A percentile compares a stretch with the other conserved stretches of the same genome.
phyloP scores from a whole-genome alignment of 2,329 filamentous ascomycete genomes.

The Xylaria sp. region DNA sequence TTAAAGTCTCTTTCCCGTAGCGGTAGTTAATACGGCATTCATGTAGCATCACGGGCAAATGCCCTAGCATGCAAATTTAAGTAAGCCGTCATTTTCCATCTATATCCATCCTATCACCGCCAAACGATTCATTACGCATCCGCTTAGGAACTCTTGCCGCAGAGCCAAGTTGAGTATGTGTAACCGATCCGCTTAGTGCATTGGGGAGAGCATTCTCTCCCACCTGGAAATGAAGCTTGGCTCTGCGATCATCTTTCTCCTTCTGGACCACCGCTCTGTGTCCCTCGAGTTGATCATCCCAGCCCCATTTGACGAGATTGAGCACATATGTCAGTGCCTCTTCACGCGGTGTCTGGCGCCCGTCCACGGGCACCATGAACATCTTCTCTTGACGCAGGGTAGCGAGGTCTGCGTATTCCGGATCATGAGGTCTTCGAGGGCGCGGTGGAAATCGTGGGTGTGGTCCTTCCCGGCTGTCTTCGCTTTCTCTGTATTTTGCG shows the following conservation, averaged over 20 bases:
- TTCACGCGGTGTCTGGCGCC: conserved; percentile 32
- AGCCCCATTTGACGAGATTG: conserved; percentile 30
- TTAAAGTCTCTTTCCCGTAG: not conserved
- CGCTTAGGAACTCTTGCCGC: not conserved
- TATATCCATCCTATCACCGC: conserved; percentile 24
- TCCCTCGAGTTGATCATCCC: conserved; percentile 30
- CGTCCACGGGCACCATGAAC: conserved; percentile 17
- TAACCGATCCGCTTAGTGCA: not conserved
- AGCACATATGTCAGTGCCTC: conserved; percentile 28
- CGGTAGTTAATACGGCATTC: not conserved
- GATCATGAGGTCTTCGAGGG: conserved; percentile 23
- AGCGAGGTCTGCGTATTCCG: conserved; percentile 17
- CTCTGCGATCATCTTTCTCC: conserved; percentile 29
- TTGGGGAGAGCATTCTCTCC: not conserved
- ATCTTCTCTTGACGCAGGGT: conserved; percentile 24
- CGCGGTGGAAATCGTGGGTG: not conserved
- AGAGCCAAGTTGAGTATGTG: not conserved
- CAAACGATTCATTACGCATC: not conserved
- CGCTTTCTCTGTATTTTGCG: not conserved
- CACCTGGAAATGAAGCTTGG: conserved; percentile 24
- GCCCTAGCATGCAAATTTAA: not conserved
- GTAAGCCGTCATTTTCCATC: conserved; percentile 1
- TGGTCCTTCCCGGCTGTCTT: not conserved
- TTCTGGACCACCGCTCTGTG: conserved; percentile 28
- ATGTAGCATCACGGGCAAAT: not conserved